Evolutionary conservation across 345 rosid species (phyloP).

Genomic region (Brassica incana): DNA sequence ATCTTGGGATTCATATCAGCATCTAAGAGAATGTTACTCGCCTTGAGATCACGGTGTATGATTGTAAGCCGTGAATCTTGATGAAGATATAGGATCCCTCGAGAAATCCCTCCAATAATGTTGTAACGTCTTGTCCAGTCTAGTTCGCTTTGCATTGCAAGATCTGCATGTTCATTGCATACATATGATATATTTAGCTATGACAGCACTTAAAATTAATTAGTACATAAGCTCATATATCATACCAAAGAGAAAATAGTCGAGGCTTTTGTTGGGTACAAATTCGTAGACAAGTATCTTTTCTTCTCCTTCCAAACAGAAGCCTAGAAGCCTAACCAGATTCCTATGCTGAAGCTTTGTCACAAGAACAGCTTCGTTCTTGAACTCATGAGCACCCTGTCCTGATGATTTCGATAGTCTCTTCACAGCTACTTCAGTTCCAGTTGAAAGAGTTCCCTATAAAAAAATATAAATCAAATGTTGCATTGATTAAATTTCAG

Average conservation of each 20-base stretch:
- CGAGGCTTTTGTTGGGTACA: slow-evolving; percentile 15
- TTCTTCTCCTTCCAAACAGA: slow-evolving; percentile 12
- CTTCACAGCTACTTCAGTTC: slow-evolving; percentile 26
- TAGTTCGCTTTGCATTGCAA: neutral
- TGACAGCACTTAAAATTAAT: neutral
- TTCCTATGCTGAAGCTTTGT: slow-evolving; percentile 10
- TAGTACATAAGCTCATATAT: neutral
- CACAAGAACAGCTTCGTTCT: slow-evolving; percentile 32
- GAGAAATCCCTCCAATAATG: slow-evolving; percentile 5
- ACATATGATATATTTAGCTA: neutral
- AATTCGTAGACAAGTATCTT: slow-evolving; percentile 2
- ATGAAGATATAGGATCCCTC: slow-evolving; percentile 8
- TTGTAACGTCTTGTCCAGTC: slow-evolving; percentile 4
- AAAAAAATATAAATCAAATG: neutral
- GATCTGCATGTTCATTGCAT: neutral
- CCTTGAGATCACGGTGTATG: slow-evolving; percentile 11
- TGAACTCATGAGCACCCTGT: slow-evolving; percentile 21
- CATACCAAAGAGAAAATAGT: slow-evolving; percentile 3
- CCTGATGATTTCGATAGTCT: slow-evolving; percentile 28
- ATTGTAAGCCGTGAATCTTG: slow-evolving; percentile 10
- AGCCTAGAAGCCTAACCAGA: slow-evolving; percentile 1
- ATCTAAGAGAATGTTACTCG: slow-evolving; percentile 4
- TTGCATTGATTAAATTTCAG: neutral
- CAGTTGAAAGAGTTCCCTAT: slow-evolving; percentile 12
- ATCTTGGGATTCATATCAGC: neutral